Conservation (phyloP, 2,329 filamentous ascomycete genomes). For the Karstenula rhodostoma region DNA sequence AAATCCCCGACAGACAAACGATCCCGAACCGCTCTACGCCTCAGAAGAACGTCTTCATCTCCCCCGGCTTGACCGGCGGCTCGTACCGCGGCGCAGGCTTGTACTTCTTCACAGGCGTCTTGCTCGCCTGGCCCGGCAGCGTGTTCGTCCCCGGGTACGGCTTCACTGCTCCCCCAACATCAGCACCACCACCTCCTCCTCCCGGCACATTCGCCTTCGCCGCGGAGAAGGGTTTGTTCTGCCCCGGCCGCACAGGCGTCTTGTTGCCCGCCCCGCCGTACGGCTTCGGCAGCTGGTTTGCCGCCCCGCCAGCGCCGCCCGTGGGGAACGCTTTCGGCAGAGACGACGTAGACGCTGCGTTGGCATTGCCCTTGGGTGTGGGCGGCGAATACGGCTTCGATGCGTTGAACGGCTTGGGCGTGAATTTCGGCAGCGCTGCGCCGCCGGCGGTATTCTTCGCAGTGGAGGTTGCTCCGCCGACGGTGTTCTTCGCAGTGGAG, state of each 20-base stretch:
- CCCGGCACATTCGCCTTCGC: conserved; percentile 23
- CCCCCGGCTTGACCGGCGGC: conserved; percentile 35
- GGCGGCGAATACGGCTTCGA: no score
- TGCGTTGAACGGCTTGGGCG: no score
- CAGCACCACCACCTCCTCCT: no score
- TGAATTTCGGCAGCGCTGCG: neutral
- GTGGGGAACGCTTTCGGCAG: conserved; percentile 16
- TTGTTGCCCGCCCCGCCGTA: conserved; percentile 31
- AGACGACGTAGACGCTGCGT: neutral
- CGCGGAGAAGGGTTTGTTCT: conserved; percentile 36
- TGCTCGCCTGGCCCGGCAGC: conserved; percentile 35
- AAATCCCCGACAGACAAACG: no score
- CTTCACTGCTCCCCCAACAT: conserved; percentile 9
- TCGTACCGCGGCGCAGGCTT: conserved; percentile 37
- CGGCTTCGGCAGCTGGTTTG: conserved; percentile 17
- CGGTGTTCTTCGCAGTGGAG: no score
- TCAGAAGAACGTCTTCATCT: conserved; percentile 37
- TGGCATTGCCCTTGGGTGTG: neutral
- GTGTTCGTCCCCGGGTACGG: conserved; percentile 45
- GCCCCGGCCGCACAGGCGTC: conserved; percentile 35
- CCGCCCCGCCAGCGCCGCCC: conserved; percentile 3
- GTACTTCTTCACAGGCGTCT: conserved; percentile 37
- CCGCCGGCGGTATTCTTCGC: conserved; percentile 41
- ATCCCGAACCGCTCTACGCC: neutral
- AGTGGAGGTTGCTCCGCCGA: no score